phyloP scores from a whole-genome alignment of 139 green algal species.

The Dunaliella primolecta region DNA sequence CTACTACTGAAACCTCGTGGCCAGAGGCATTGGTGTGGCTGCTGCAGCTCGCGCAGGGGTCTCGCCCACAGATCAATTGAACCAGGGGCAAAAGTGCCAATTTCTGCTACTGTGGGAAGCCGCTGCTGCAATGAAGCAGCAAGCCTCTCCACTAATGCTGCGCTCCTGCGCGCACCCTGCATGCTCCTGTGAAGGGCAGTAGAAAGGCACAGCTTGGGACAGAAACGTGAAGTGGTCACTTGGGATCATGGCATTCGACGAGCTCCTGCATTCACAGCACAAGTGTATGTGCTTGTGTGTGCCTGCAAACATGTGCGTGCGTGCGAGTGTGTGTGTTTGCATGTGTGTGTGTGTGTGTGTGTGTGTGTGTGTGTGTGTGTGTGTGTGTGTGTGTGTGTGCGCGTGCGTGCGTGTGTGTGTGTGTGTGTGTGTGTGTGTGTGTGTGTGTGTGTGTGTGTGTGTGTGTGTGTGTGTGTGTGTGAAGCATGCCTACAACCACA shows the following conservation, averaged over 20 bases:
- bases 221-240: no score
- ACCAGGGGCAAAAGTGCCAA: no score
- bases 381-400: background rate
- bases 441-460: no score
- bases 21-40: background rate
- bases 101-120: no score
- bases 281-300: background rate
- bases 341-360: background rate
- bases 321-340: background rate
- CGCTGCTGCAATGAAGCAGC: background rate
- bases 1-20: background rate
- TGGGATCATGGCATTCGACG: no score
- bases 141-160: background rate
- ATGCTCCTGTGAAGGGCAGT: no score
- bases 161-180: no score
- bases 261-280: background rate
- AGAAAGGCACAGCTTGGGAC: no score
- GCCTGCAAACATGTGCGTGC: background rate
- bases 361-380: background rate
- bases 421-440: background rate
- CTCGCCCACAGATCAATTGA: no score
- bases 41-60: no score
- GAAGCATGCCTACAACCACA: no score
- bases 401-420: conserved; percentile 1
- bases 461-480: background rate